Base-by-base conservation (phyloP, 768 basidiomycete species). In the Lactifluus echinatus region DNA sequence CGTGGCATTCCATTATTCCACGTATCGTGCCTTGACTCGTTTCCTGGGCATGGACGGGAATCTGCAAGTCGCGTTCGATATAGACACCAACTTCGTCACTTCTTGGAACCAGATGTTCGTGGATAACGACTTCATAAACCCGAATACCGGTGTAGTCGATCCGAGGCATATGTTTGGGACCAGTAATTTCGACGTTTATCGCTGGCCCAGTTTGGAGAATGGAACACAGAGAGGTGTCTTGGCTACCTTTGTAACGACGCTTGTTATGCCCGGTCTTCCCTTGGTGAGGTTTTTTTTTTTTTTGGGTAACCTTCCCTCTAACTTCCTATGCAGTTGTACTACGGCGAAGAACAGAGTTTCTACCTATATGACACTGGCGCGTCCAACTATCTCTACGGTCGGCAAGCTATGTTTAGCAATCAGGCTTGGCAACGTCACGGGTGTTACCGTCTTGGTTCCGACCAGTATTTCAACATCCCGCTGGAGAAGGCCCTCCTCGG, bases 31-130 rank as follows among this genome's bases (percentile, higher is more conserved):
- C 2, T 73, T 95, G 51, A 74, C 84, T 29, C 88, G 93, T 49
- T 91, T 93, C 75, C 78, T 95, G 46, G 93, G 93, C 52, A 94
- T 95, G 92, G 93, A 96, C 67, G 93, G 93, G 65, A 95, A 96
- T 68, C 76, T 96, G 33, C 79, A 86, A 60, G 93, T 92, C 52
- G 93, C 90, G 10, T 94, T 86, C 70, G 93, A 96, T 66, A 72
- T 91, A 29, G 77, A 83, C 64, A 70, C 75, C 68, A 90, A 95
- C 71, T 93, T 95, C 65, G 74, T 93, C 71, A 85, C 83, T 0
- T 85, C 90, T 0, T 96, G 93, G 93, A 92, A 93, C 67, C 73
- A 91, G 69, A 92, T 95, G 82, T 86, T 92, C 65, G 83, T 89
- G 65, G 78, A 82, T 69, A 84, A 95, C 66, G 93, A 96, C 66